Evolutionary conservation across 305 asterid genomes (phyloP), one percentile per base, ranked within the genome.

Genomic region (Petunia hybrid): DNA sequence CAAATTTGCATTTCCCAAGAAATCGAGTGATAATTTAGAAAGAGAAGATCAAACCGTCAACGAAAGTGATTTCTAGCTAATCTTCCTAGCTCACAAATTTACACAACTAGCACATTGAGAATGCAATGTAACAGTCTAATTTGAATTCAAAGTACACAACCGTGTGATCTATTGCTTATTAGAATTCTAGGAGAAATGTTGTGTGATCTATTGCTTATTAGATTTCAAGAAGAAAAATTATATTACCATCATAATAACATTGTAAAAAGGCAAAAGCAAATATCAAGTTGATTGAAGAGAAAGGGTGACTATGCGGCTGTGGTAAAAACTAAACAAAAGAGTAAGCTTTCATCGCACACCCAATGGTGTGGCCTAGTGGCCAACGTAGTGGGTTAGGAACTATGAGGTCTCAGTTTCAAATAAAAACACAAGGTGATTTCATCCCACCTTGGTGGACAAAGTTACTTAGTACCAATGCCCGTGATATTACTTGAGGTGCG

Each of bases 51-150:
- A 63, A 69, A 43, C 10, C 22, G 16, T 38, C 53, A 45, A 8
- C 31, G 13, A 46, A 70, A 46, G 22, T 70, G 60, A 70, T 70
- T 46, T 70, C 60, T 70, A 70, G 41, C 16, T 69, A 16, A 1
- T 69, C 56, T 69, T 69, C 76, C 57, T 69, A 45, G 10, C 40
- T 40, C 57, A 22, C 77, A 31, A 46, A 42, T 51, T 70, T 0
- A 2, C 61, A 5, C 31, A 46, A 70, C 60, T 70, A 41, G 31
- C 42, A 70, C 42, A 46, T 9, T 4, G 60, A 70, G 22, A 70
- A 48, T 70, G n/a, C 41, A 70, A 22, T 39, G 48, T 22, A 55
- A 70, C n/a, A 22, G 22, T 22, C 43, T 45, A 70, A 70, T 69
- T 31, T 69, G 41, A 68, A 42, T 64, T 4, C 4, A 2, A 38